These are phyloP conservation scores for Ophiostoma himal-ulmi DNA, from an alignment of 2,329 filamentous ascomycete genomes.

Conservation along the genomic window DNA sequence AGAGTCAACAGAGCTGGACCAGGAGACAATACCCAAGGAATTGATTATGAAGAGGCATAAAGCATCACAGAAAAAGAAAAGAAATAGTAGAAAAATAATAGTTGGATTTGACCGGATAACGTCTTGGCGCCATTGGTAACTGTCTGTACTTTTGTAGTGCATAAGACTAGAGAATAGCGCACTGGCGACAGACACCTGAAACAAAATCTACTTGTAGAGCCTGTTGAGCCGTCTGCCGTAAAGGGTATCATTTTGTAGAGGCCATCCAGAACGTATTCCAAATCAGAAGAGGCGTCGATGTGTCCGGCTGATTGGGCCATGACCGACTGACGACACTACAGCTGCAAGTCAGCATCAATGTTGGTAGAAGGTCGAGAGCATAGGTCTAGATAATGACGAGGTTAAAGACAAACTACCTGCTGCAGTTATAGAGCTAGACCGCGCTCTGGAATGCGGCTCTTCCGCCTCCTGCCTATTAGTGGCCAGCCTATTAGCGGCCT, in stretches of 20 bases:
- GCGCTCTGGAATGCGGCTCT: neutral
- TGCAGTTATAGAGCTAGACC: neutral
- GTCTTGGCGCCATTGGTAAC: neutral
- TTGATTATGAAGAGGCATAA: neutral
- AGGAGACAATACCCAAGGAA: slow-evolving; percentile 1
- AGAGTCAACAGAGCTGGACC: neutral
- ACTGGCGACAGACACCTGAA: neutral
- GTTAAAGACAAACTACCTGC: neutral
- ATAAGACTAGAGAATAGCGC: neutral
- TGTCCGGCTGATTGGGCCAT: neutral
- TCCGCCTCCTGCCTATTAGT: neutral
- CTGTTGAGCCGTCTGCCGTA: neutral
- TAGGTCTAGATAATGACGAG: neutral
- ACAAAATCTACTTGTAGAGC: neutral
- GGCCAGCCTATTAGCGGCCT: no score
- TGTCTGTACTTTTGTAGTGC: neutral
- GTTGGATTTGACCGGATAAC: neutral
- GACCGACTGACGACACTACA: neutral
- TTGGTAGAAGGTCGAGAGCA: no score
- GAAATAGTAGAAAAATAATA: neutral
- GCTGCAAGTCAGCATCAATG: neutral
- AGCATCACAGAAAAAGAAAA: neutral
- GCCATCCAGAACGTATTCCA: neutral
- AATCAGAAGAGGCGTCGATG: neutral
- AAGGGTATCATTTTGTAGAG: neutral